Conservation (phyloP, 805 yeast species). For the Maudiozyma pseudohumilis region DNA sequence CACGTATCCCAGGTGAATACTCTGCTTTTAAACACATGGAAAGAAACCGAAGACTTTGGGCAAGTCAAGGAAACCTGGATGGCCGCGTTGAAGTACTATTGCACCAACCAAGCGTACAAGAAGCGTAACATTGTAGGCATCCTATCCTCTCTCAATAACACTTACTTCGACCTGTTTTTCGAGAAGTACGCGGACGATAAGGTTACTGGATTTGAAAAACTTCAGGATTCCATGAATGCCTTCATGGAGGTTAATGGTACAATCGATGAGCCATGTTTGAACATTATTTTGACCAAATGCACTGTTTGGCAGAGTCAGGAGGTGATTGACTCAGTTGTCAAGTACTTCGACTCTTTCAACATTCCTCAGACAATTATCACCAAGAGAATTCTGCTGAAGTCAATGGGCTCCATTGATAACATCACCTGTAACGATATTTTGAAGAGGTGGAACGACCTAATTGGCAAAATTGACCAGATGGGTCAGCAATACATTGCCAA, state of each 20-base stretch:
- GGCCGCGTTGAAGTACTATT: conserved; percentile 12
- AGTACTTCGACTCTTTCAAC: conserved; percentile 43
- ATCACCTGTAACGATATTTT: conserved; percentile 43
- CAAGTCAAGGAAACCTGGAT: conserved; percentile 50
- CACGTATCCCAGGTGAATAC: conserved; percentile 61
- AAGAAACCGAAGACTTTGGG: conserved; percentile 42
- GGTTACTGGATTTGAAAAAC: conserved; percentile 41
- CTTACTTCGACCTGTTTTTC: conserved; percentile 57
- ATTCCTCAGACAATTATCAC: conserved; percentile 55
- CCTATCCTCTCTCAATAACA: conserved; percentile 56
- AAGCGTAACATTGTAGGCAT: conserved; percentile 41
- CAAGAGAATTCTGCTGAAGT: conserved; percentile 57
- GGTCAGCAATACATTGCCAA: conserved; percentile 55
- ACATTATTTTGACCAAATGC: conserved; percentile 53
- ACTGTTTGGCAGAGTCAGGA: conserved; percentile 52
- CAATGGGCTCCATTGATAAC: conserved; percentile 46
- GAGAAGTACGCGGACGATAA: conserved; percentile 34
- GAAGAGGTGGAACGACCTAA: conserved; percentile 42
- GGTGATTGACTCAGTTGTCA: conserved; percentile 48
- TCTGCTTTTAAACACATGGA: conserved; percentile 49
- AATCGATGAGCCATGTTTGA: conserved; percentile 67
- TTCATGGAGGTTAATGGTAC: conserved; percentile 38
- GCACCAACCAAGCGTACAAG: not conserved
- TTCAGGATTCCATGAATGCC: conserved; percentile 42
- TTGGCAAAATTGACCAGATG: conserved; percentile 37